Percentiles rank a stretch among this genome's conserved stretches.
phyloP scores from a whole-genome alignment of 306 rosid genomes.

The Medicago arabica region DNA sequence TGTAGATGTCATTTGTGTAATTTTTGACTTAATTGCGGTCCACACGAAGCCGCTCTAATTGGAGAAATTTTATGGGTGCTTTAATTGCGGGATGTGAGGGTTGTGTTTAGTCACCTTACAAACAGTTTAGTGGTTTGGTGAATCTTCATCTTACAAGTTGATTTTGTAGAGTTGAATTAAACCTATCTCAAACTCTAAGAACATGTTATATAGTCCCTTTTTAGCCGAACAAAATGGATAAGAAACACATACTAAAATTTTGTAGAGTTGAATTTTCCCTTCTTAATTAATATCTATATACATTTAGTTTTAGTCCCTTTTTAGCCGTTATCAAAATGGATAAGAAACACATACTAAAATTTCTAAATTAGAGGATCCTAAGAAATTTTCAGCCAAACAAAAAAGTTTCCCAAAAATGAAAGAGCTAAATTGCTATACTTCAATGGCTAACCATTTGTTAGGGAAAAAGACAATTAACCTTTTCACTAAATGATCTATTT shows the following conservation, averaged over 20 bases:
- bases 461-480: slow-evolving; percentile 37
- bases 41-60: too few species aligned
- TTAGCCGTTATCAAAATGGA: slow-evolving; percentile 17
- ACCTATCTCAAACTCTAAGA: too few species aligned
- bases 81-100: too few species aligned
- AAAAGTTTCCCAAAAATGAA: slow-evolving; percentile 42
- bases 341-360: slow-evolving; percentile 4
- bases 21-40: too few species aligned
- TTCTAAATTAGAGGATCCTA: slow-evolving; percentile 56
- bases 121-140: too few species aligned
- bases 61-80: too few species aligned
- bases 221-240: slow-evolving; percentile 8
- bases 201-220: not conserved
- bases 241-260: slow-evolving; percentile 25
- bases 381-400: slow-evolving; percentile 48
- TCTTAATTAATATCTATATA: not conserved
- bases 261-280: too few species aligned
- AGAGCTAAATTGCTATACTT: slow-evolving; percentile 42
- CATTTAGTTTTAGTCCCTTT: not conserved
- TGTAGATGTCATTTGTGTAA: too few species aligned
- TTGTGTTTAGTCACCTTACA: too few species aligned
- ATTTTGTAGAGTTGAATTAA: too few species aligned
- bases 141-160: too few species aligned
- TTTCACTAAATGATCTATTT: slow-evolving; percentile 40
- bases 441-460: slow-evolving; percentile 46